A percentile compares a stretch with the other conserved stretches of the same genome.
These are phyloP conservation scores for Hemileccinum impolitum DNA, from an alignment of 768 basidiomycete species.

Conservation along the genomic window DNA sequence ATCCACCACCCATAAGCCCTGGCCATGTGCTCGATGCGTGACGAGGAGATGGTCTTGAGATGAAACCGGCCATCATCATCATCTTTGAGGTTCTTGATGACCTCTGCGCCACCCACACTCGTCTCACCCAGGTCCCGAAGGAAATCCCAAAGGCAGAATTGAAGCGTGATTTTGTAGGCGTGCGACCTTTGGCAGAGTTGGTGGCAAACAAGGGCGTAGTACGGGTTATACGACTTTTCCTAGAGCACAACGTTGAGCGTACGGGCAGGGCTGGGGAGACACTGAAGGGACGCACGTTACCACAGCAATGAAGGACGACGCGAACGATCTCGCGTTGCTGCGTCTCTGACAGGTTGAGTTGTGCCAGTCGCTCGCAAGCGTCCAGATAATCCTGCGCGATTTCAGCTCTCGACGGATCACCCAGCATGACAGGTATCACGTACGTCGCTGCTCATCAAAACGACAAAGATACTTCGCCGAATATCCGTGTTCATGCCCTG, in stretches of 20 bases:
- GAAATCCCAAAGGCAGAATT: conserved; percentile 97
- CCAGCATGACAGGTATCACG: conserved; percentile 19
- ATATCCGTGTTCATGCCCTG: conserved; percentile 99
- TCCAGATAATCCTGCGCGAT: conserved; percentile 87
- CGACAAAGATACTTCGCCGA: conserved; percentile 84
- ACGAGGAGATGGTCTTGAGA: conserved; percentile 51
- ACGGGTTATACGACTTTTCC: conserved; percentile 95
- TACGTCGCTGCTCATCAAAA: conserved; percentile 95
- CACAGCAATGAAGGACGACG: conserved; percentile 88
- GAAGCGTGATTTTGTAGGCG: conserved; percentile 86
- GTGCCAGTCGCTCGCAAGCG: conserved; percentile 85
- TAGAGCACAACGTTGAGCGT: conserved; percentile 1
- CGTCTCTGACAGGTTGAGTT: conserved; percentile 78
- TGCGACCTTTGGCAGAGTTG: conserved; percentile 78
- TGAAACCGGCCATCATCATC: conserved; percentile 45
- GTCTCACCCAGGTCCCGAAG: conserved; percentile 86
- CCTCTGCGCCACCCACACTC: conserved; percentile 73
- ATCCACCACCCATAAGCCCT: conserved; percentile 92
- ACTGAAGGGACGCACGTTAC: conserved; percentile 57
- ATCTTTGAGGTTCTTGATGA: conserved; percentile 59
- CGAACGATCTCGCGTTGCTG: conserved; percentile 96
- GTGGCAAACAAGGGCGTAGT: conserved; percentile 86
- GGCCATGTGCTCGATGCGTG: conserved; percentile 69
- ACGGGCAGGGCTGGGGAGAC: background rate
- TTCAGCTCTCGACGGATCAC: background rate